Evolutionary conservation across 257 asterid species (phyloP).

Genomic region (Lycium barbarum): DNA sequence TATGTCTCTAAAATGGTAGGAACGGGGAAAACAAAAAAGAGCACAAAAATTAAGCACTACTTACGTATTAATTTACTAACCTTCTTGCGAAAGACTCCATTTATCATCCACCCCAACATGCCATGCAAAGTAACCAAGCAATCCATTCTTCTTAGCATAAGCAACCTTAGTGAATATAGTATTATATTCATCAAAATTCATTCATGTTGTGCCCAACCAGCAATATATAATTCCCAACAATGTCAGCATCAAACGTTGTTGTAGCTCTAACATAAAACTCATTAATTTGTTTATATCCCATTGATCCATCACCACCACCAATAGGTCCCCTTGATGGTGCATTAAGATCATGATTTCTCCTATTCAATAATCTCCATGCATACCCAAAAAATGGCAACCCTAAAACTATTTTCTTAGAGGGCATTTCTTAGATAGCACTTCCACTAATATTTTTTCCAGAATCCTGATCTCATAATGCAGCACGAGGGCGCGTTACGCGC

Average conservation of each 20-base stretch:
- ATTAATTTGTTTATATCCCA: no score
- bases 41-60: no score
- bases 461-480: slow-evolving; percentile 26
- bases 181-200: slow-evolving; percentile 32
- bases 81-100: slow-evolving; percentile 32
- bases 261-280: no score
- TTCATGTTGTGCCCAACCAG: slow-evolving; percentile 18
- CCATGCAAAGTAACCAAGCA: slow-evolving; percentile 36
- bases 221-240: no score
- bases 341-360: slow-evolving; percentile 24
- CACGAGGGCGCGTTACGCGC: slow-evolving; percentile 21
- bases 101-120: slow-evolving; percentile 28
- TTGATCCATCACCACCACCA: no score
- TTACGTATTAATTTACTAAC: neutral
- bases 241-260: no score
- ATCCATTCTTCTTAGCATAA: slow-evolving; percentile 15
- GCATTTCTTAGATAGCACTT: slow-evolving; percentile 23
- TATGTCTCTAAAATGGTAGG: no score
- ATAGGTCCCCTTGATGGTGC: slow-evolving; percentile 29
- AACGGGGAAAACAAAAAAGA: no score
- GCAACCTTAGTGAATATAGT: slow-evolving; percentile 26
- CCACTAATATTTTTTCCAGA: slow-evolving; percentile 8
- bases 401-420: slow-evolving; percentile 18
- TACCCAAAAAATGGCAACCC: slow-evolving; percentile 35
- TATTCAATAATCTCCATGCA: slow-evolving; percentile 25